Evolutionary conservation across 2,329 filamentous ascomycete species (phyloP).

Genomic region (Colletotrichum sp.): DNA sequence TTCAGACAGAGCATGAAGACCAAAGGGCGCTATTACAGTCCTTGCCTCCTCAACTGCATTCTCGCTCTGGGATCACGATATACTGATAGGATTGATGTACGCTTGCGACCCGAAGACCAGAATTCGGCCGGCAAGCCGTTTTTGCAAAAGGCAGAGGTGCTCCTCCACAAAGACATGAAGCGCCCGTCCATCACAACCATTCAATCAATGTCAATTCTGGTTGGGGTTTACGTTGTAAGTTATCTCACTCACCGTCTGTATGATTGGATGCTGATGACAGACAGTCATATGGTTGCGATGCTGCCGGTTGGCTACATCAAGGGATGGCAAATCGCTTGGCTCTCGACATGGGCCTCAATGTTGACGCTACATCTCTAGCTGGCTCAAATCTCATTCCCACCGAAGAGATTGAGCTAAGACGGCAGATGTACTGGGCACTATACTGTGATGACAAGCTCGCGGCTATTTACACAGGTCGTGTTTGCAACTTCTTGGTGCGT

Average conservation of each 20-base stretch:
- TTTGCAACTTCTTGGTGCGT: constrained; percentile 39
- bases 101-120: constrained; percentile 31
- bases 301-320: constrained; percentile 40
- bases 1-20: constrained; percentile 33
- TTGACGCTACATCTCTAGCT: constrained; percentile 32
- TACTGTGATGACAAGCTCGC: constrained; percentile 40
- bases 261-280: neutral
- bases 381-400: constrained; percentile 26
- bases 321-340: constrained; percentile 40
- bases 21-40: constrained; percentile 34
- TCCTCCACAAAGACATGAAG: constrained; percentile 26
- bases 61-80: constrained; percentile 38
- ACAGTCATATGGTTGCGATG: constrained; percentile 38
- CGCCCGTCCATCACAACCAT: constrained; percentile 39
- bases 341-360: constrained; percentile 42
- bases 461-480: constrained; percentile 37
- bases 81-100: constrained; percentile 34
- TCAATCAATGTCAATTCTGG: constrained; percentile 37
- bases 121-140: constrained; percentile 38
- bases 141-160: constrained; percentile 29
- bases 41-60: constrained; percentile 36
- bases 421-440: constrained; percentile 40
- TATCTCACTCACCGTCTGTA: rapidly evolving
- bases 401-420: constrained; percentile 34
- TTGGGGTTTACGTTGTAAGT: constrained; percentile 30